Evolutionary conservation across 495 filamentous ascomycete genomes (phyloP), one percentile per base, ranked within the genome.

Genomic region (Evansstolkia leycettana): DNA sequence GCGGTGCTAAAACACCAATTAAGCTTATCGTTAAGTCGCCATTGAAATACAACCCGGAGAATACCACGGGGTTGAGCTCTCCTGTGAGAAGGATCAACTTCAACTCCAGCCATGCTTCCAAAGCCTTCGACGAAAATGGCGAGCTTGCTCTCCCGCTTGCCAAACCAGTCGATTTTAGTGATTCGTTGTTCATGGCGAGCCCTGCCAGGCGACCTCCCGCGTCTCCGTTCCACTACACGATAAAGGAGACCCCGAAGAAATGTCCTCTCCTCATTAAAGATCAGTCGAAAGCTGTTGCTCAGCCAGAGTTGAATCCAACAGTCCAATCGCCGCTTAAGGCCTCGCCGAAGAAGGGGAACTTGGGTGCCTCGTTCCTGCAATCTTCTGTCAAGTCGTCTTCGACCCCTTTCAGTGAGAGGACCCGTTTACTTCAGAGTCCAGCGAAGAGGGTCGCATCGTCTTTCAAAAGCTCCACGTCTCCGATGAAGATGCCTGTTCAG

Each of bases 201-300:
- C 70, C 71, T 23, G 64, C 70, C 9, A 54, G 59, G 30, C 56
- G 68, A 24, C 65, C 65, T 2, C 59, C 70, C 6, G 46, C 60
- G 5, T 72, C 67, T 5, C 65, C 71, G 11, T 70, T 71, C 52
- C 58, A 64, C 37, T 68, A 64, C 39, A 58, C 44, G 10, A 34
- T 64, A 25, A 51, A 45, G 2, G 51, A 50, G 18, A 53, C 55
- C 7, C 54, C 48, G 16, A 40, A 31, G 17, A 42, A 39, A 18
- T 36, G 43, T n/a, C 37, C 34, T 16, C 38, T 52, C 7, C 38
- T 43, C 8, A 48, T 52, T 37, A 36, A 31, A 3, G 38, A 52
- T n/a, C 42, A 40, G 0, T 27, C 26, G 15, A 37, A 43, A 5
- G 28, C 41, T 15, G 26, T 37, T 7, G 33, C 47, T 1, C 54